phyloP scores from a whole-genome alignment of 495 filamentous ascomycete genomes.

The Penicillium lagena region DNA sequence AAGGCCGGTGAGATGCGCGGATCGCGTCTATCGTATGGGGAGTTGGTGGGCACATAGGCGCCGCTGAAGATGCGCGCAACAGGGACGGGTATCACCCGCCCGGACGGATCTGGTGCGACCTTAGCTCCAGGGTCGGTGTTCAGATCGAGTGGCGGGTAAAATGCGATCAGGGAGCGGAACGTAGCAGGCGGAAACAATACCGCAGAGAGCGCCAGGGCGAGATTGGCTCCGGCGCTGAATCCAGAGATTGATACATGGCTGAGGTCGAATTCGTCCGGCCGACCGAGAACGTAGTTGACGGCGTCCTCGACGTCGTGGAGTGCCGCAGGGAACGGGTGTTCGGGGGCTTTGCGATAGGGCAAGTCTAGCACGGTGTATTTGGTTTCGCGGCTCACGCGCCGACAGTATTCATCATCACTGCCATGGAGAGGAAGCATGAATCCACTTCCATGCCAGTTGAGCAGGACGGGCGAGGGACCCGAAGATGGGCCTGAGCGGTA shows the following conservation, averaged over 20 bases:
- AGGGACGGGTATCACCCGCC: conserved; percentile 16
- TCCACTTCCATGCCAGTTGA: conserved; percentile 42
- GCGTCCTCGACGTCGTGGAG: conserved; percentile 59
- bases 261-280: conserved; percentile 26
- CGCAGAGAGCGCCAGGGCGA: conserved; percentile 31
- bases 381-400: conserved; percentile 24
- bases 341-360: conserved; percentile 72
- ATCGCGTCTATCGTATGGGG: conserved; percentile 27
- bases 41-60: conserved; percentile 21
- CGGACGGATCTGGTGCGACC: conserved; percentile 15
- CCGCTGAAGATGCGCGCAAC: conserved; percentile 24
- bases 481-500: conserved; percentile 23
- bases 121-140: conserved; percentile 13
- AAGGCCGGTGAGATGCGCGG: conserved; percentile 41
- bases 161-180: conserved; percentile 32
- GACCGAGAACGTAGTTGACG: conserved; percentile 25
- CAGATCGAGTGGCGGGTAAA: conserved; percentile 37
- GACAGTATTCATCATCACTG: conserved; percentile 36
- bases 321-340: conserved; percentile 69
- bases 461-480: conserved; percentile 29
- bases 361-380: conserved; percentile 44
- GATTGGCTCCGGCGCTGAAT: conserved; percentile 41
- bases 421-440: conserved; percentile 38
- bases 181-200: conserved; percentile 31
- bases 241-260: conserved; percentile 34